Evolutionary conservation across 768 basidiomycete genomes (phyloP).

Genomic region (Boletus eberwhitei): DNA sequence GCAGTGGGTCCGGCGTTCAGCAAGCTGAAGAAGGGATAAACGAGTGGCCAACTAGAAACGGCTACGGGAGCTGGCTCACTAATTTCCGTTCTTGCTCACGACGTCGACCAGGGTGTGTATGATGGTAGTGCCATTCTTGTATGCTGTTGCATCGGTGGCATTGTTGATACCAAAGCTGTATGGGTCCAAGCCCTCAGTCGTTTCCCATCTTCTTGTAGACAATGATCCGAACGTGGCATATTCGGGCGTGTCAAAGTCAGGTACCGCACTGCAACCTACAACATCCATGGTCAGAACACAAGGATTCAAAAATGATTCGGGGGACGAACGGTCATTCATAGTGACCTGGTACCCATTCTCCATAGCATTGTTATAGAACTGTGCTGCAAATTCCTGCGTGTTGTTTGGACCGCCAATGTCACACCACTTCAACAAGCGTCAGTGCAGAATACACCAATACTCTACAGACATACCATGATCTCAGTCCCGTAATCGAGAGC

Average conservation of each 20-base stretch:
- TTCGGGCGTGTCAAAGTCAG: conserved; percentile 57
- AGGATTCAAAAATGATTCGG: background rate
- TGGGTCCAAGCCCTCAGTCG: conserved; percentile 56
- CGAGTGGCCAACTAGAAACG: background rate
- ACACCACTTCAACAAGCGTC: conserved; percentile 42
- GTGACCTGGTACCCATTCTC: conserved; percentile 44
- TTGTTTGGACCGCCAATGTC: conserved; percentile 53
- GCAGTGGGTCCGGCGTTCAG: conserved; percentile 54
- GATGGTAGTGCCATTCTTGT: conserved; percentile 49
- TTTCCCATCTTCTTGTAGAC: conserved; percentile 53
- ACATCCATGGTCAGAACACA: background rate
- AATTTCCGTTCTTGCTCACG: conserved; percentile 63
- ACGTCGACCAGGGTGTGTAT: conserved; percentile 53
- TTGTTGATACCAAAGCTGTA: conserved; percentile 47
- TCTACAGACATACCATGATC: conserved; percentile 44
- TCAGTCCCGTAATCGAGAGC: conserved; percentile 47
- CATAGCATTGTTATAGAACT: conserved; percentile 45
- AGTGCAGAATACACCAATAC: background rate
- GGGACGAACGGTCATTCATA: conserved; percentile 39
- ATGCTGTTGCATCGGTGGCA: conserved; percentile 40
- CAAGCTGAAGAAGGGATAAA: conserved; percentile 31
- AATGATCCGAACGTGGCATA: conserved; percentile 46
- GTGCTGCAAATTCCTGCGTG: conserved; percentile 42
- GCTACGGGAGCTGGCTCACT: conserved; percentile 32
- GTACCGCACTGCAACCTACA: conserved; percentile 46